Percentiles rank a stretch among this genome's conserved stretches.
phyloP scores from a whole-genome alignment of 108 stramenopile species.

The Skeletonema menzelii region DNA sequence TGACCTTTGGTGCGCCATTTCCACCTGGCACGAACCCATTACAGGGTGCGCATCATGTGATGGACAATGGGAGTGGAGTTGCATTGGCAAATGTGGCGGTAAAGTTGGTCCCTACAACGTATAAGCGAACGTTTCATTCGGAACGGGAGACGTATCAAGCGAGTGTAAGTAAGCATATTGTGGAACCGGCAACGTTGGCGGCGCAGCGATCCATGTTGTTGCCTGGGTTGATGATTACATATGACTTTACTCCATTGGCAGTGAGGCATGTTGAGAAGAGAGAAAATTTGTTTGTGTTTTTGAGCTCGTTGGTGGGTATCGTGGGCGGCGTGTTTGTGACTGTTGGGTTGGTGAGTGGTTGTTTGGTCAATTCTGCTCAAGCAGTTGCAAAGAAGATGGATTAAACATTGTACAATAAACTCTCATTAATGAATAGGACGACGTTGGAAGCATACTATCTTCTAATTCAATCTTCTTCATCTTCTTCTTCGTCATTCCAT shows the following conservation, averaged over 20 bases:
- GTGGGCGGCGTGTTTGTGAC: constrained; percentile 90
- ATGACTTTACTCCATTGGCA: constrained; percentile 84
- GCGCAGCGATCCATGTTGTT: constrained; percentile 47
- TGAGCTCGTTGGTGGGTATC: constrained; percentile 77
- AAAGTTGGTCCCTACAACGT: constrained; percentile 73
- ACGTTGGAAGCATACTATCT: neutral
- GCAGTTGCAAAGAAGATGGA: constrained; percentile 86
- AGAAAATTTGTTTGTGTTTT: constrained; percentile 77
- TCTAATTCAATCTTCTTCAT: neutral
- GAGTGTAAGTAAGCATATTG: constrained; percentile 59
- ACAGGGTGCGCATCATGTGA: constrained; percentile 45
- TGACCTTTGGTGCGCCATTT: constrained; percentile 76
- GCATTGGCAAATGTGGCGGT: constrained; percentile 68
- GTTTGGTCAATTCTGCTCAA: constrained; percentile 70
- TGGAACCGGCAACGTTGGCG: constrained; percentile 76
- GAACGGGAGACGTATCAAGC: constrained; percentile 56
- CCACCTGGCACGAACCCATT: constrained; percentile 62
- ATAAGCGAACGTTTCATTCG: constrained; percentile 40
- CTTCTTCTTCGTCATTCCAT: too few relatives aligned
- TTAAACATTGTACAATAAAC: constrained; percentile 30
- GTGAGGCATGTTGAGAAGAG: constrained; percentile 66
- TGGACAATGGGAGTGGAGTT: constrained; percentile 70
- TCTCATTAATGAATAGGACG: neutral
- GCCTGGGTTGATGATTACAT: constrained; percentile 70
- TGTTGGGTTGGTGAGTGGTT: constrained; percentile 73